Base-by-base conservation (phyloP, 208 protist genomes). In the Crithidia bombi region DNA sequence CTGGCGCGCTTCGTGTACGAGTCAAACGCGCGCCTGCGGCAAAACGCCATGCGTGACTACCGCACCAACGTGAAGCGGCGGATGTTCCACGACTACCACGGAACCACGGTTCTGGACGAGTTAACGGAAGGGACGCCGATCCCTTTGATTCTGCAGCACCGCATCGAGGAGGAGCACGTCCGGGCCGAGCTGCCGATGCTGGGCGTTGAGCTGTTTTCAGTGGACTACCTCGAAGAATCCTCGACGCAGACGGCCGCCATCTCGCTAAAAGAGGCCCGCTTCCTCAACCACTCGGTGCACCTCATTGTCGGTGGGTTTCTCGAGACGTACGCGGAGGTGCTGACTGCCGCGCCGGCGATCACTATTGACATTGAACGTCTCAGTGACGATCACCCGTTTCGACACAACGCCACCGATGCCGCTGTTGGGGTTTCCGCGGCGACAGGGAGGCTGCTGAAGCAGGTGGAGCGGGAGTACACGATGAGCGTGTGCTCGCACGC, bases 171-270 rank as follows among this genome's bases (percentile, higher is more conserved):
- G 65, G 73, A 75, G 36, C 44, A 82, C 3, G 51, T 90, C 0
- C 65, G 72, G 1, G 39, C 63, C 35, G 75, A 82, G 39, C 70
- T 84, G 46, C 85, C 89, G 6, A 46, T 94, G 36, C 79, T 94
- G 25, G 78, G 62, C 17, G 52, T 61, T 15, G 84, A 94, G 66
- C 56, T 91, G 2, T 92, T 91, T 70, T 78, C 78, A 17, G 68
- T 90, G 14, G 89, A 94, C 56, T 94, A 79, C 52, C 55, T 86
- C 9, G 86, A 92, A 44, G 86, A 94, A 44, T 92, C 86, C 21
- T 83, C 73, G 56, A 82, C 80, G 36, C 89, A 94, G 19, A 85
- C 82, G 32, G 86, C 73, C 10, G 51, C 87, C 23, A 65, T 92
- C 32, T 65, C 73, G 25, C 43, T 90, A 12, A 92, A 91, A 69